Percentiles rank a stretch among this genome's conserved stretches.
Conservation (phyloP, 1,139 yeast species). For the Entelexis paramagnoliae region DNA sequence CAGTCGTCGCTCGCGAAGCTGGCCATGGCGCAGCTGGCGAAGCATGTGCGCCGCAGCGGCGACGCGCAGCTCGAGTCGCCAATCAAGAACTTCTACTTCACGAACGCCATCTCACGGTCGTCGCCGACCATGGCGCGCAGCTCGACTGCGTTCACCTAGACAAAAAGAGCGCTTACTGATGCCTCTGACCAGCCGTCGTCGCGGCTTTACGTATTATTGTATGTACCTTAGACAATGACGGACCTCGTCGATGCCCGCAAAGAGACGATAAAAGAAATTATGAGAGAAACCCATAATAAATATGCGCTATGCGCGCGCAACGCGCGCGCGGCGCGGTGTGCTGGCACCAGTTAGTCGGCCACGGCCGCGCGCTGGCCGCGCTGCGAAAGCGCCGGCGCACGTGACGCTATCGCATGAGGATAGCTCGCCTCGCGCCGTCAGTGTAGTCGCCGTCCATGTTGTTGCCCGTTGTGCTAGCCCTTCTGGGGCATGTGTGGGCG, state of each 20-base stretch:
- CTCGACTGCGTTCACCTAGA: conserved; percentile 31
- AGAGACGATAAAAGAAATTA: no score
- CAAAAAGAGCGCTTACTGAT: background rate
- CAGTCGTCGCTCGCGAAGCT: conserved; percentile 52
- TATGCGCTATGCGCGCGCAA: no score
- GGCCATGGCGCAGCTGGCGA: conserved; percentile 42
- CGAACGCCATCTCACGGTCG: conserved; percentile 77
- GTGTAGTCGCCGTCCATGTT: background rate
- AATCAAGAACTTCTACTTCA: conserved; percentile 74
- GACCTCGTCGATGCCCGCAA: background rate
- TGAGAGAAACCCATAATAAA: no score
- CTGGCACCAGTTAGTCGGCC: no score
- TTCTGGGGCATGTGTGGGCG: conserved; percentile 4
- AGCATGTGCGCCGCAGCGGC: conserved; percentile 38
- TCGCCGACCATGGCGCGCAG: conserved; percentile 89
- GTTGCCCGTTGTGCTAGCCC: background rate
- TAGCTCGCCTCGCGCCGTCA: background rate
- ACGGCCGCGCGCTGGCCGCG: no score
- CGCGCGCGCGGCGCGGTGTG: no score
- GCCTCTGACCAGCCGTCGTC: background rate
- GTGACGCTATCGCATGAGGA: background rate
- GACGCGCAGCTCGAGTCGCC: conserved; percentile 41
- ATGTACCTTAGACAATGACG: conserved; percentile 4
- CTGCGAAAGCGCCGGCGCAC: no score
- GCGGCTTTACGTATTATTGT: background rate